Evolutionary conservation across 805 yeast species (phyloP), one percentile per base, ranked within the genome.

Genomic region (Wickerhamomyces canadensis): DNA sequence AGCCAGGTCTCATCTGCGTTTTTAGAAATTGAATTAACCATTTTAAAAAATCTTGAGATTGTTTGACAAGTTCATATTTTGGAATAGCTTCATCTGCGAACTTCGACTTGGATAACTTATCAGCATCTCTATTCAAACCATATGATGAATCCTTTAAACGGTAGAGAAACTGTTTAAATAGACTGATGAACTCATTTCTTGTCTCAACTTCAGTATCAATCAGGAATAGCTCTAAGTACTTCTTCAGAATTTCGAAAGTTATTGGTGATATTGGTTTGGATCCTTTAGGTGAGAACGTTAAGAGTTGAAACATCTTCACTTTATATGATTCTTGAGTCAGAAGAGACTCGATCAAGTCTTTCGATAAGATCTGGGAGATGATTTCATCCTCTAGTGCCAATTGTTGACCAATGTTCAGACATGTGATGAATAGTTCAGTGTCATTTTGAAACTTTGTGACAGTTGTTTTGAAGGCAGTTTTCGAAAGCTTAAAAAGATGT

Each of bases 61-160:
- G 32, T 13, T 55, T 43, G 4, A 76, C 60, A n/a, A 56, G 47
- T 1, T 42, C 31, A 2, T 50, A 23, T 27, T 55, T 58, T 5
- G 42, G 52, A 1, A 50, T 33, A 19, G 70, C 71, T 40, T 71
- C 74, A 3, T 47, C 49, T 25, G 62, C 54, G 40, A 69, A 75
- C 18, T 54, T 47, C 38, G 61, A 62, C 19, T 59, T 61, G 19
- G 54, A 48, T 35, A 70, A 45, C 39, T 72, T 71, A n/a, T 51
- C 56, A 0, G 65, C 60, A 34, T 78, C 82, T 49, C 85, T 69
- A 17, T 69, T 52, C 19, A 76, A 46, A 0, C 78, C 72, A 54
- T 81, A 78, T 1, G 81, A 60, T 0, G 89, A 83, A 36, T 82
- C 93, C 45, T 84, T 70, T 14, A 84, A 58, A 47, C 96, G 66